Evolutionary conservation across 78 protist species (phyloP).

Genomic region (Dictyostelium intermedium): DNA sequence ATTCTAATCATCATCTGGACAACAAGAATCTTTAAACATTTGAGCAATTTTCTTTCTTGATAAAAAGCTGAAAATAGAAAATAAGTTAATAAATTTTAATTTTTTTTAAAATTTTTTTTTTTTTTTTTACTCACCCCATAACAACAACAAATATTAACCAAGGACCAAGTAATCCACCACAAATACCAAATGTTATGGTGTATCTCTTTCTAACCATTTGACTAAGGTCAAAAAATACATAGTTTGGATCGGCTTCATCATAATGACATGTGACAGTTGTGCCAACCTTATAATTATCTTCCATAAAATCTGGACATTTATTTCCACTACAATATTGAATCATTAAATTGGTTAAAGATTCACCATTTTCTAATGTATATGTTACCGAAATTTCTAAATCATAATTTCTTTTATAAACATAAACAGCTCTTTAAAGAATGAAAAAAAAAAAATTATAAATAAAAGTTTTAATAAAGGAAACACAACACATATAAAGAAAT

Average conservation of each 20-base stretch:
- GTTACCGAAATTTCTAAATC: constrained; percentile 10
- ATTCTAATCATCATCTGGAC: not conserved
- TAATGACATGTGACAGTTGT: not conserved
- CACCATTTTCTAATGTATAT: not conserved
- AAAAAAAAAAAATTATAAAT: not conserved
- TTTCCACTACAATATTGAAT: constrained; percentile 15
- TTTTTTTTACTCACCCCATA: not conserved
- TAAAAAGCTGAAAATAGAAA: not conserved
- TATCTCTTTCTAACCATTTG: constrained; percentile 49
- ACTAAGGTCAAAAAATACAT: constrained; percentile 32
- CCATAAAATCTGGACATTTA: constrained; percentile 25
- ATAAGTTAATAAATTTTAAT: not conserved
- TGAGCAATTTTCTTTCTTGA: constrained; percentile 4
- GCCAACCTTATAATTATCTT: constrained; percentile 3
- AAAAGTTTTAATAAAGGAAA: not conserved
- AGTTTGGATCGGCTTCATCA: constrained; percentile 25
- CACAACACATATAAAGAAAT: too few relatives aligned
- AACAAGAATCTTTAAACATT: not conserved
- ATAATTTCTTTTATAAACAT: constrained; percentile 44
- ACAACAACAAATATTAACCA: constrained; percentile 26
- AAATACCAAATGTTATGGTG: constrained; percentile 24
- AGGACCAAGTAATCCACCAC: constrained; percentile 68
- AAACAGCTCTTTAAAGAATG: constrained; percentile 11
- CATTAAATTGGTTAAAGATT: not conserved
- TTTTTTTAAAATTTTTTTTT: not conserved